Conservation (phyloP, 129 eudicot genomes). For the Glebionis coronaria region DNA sequence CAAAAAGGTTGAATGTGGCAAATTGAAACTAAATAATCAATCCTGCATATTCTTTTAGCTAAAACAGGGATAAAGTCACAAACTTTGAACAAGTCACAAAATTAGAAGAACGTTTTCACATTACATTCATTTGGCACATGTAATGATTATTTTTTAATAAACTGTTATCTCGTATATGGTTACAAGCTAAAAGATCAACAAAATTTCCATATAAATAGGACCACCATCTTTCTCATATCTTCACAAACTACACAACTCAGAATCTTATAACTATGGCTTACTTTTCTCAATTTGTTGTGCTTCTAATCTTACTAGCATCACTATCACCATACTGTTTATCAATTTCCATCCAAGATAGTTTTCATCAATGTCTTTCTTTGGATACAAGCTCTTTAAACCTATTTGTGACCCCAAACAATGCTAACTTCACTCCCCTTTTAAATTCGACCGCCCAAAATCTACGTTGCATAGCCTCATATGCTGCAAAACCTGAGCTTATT, state of each 20-base stretch:
- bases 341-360: not conserved
- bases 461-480: slow-evolving; percentile 15
- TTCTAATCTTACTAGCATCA: slow-evolving; percentile 2
- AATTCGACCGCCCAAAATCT: slow-evolving; percentile 16
- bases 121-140: no score
- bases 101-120: no score
- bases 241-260: not conserved
- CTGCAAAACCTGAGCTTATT: slow-evolving; percentile 14
- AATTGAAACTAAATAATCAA: no score
- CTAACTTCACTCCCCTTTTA: slow-evolving; percentile 10
- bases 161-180: no score
- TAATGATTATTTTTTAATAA: no score
- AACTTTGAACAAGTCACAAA: no score
- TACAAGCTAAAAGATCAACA: no score
- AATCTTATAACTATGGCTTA: slow-evolving; percentile 1
- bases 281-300: not conserved
- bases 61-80: no score
- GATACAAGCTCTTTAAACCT: slow-evolving; percentile 6
- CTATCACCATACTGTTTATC: not conserved
- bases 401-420: slow-evolving; percentile 11
- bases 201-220: not conserved
- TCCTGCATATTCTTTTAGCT: no score
- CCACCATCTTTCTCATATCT: not conserved
- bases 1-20: no score
- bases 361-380: slow-evolving; percentile 4